These are phyloP conservation scores for Dendrobium nobile DNA, from an alignment of 106 monocot genomes.

Conservation along the genomic window DNA sequence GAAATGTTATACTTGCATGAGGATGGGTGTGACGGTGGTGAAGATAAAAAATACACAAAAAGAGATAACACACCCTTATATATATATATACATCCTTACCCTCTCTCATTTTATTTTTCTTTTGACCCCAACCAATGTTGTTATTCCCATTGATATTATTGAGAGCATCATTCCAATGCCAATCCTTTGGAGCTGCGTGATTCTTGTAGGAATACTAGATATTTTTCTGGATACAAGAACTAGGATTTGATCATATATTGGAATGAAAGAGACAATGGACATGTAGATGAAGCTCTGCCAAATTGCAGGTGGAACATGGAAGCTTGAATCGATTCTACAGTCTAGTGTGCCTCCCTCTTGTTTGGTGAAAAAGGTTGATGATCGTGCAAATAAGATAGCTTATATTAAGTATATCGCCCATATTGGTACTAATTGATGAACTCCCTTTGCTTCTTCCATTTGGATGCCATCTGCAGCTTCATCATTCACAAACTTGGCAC, in stretches of 20 bases:
- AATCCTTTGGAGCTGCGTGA: neutral
- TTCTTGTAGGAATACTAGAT: neutral
- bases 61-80: too few relatives aligned
- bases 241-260: neutral
- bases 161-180: neutral
- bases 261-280: neutral
- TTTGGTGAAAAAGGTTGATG: conserved; percentile 8
- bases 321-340: neutral
- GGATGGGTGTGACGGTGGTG: too few relatives aligned
- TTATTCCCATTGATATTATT: neutral
- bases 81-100: neutral
- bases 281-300: neutral
- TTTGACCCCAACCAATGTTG: neutral
- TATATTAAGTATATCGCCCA: neutral
- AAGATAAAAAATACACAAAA: too few relatives aligned
- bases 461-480: neutral
- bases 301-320: conserved; percentile 2
- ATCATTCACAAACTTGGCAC: neutral
- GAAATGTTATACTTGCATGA: too few relatives aligned
- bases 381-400: neutral
- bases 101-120: neutral
- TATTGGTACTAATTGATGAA: conserved; percentile 4
- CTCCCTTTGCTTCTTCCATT: conserved; percentile 4
- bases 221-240: neutral
- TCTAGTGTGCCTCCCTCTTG: neutral